Conservation (phyloP, 192 early-diverging fungal species). For the Pilaira anomala region DNA sequence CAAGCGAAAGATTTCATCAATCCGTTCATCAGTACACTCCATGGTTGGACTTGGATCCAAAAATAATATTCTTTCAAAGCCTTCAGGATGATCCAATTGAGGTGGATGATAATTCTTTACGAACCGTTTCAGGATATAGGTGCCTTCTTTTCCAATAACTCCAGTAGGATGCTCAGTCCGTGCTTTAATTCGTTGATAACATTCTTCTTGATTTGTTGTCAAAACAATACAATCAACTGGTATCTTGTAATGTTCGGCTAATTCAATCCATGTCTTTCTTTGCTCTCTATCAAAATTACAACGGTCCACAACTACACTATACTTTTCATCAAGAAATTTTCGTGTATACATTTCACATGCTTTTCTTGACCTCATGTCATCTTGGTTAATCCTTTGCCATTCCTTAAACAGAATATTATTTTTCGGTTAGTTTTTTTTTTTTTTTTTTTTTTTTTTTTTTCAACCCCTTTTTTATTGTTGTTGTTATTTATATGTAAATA, state of each 20-base stretch:
- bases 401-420: slow-evolving; percentile 7
- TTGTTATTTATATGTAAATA: not conserved
- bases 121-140: slow-evolving; percentile 63
- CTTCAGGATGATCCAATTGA: slow-evolving; percentile 36
- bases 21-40: slow-evolving; percentile 41
- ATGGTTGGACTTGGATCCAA: slow-evolving; percentile 38
- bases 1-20: slow-evolving; percentile 28
- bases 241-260: slow-evolving; percentile 56
- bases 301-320: slow-evolving; percentile 72
- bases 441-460: not conserved
- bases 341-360: slow-evolving; percentile 53
- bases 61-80: slow-evolving; percentile 42
- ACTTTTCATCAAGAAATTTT: slow-evolving; percentile 45
- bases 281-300: slow-evolving; percentile 78
- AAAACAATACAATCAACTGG: slow-evolving; percentile 68
- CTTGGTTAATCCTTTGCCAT: slow-evolving; percentile 72
- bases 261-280: slow-evolving; percentile 66
- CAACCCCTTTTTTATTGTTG: not conserved
- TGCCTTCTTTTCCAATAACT: slow-evolving; percentile 61
- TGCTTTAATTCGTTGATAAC: slow-evolving; percentile 59
- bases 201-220: slow-evolving; percentile 52
- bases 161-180: slow-evolving; percentile 68
- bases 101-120: slow-evolving; percentile 44
- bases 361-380: slow-evolving; percentile 63
- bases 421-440: too few relatives aligned